Evolutionary conservation across 352 stramenopile species (phyloP).

Genomic region (Phytophthora quininea): DNA sequence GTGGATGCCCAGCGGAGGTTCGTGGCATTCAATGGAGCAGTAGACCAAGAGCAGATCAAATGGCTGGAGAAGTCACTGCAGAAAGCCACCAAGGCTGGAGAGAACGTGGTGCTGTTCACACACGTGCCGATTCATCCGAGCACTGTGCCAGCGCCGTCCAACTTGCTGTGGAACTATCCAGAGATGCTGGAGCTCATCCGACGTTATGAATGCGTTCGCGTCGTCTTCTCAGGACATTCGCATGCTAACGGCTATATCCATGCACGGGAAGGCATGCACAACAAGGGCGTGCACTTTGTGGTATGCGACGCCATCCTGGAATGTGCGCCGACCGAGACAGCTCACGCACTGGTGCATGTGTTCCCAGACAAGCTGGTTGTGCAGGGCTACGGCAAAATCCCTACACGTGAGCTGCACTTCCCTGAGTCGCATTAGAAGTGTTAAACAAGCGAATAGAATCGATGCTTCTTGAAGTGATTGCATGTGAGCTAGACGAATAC

Average conservation of each 20-base stretch:
- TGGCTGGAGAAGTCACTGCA: conserved; percentile 57
- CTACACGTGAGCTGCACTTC: conserved; percentile 58
- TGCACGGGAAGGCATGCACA: conserved; percentile 36
- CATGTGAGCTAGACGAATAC: too few relatives aligned
- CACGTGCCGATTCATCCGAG: conserved; percentile 72
- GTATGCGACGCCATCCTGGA: conserved; percentile 76
- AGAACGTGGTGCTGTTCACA: conserved; percentile 77
- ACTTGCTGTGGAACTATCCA: conserved; percentile 83
- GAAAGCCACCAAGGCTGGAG: conserved; percentile 23
- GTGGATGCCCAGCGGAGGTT: conserved; percentile 52
- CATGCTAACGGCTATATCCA: conserved; percentile 65
- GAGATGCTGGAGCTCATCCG: conserved; percentile 59
- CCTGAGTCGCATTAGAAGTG: conserved; percentile 5
- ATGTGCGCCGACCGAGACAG: conserved; percentile 57
- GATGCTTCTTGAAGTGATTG: conserved; percentile 20
- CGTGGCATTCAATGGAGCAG: conserved; percentile 79
- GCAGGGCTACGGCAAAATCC: conserved; percentile 66
- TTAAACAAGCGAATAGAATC: conserved; percentile 12
- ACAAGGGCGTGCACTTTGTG: conserved; percentile 68
- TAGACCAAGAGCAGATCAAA: conserved; percentile 61
- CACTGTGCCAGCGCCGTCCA: conserved; percentile 37
- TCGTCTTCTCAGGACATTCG: conserved; percentile 75
- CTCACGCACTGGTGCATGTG: conserved; percentile 69
- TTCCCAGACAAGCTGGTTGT: conserved; percentile 57
- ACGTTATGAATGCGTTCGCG: conserved; percentile 53